These are phyloP conservation scores for Macrolepiota dolichaula DNA, from an alignment of 768 basidiomycete genomes.

Conservation along the genomic window DNA sequence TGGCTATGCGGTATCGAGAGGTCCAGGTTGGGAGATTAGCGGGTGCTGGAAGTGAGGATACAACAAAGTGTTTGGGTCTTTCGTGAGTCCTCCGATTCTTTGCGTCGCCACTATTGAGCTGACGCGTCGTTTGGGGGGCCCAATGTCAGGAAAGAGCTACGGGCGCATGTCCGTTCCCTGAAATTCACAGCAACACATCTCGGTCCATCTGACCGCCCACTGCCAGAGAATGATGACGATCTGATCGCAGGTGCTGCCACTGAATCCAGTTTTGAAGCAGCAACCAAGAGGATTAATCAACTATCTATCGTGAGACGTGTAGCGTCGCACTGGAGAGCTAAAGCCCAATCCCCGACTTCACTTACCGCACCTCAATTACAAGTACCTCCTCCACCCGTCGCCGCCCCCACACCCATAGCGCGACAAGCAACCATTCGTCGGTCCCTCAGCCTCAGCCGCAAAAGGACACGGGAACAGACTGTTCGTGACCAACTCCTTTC, in stretches of 20 bases:
- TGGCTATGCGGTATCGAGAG: slow-evolving; percentile 4
- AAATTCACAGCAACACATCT: not conserved
- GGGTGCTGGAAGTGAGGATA: not conserved
- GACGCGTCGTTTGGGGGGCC: not conserved
- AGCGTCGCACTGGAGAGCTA: slow-evolving; percentile 1
- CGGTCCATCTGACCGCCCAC: not conserved
- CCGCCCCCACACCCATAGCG: not conserved
- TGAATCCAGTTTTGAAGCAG: not conserved
- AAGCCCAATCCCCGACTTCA: not conserved
- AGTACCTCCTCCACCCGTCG: not conserved
- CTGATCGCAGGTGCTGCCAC: too few species aligned
- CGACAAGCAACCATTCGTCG: not conserved
- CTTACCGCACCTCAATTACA: slow-evolving; percentile 2
- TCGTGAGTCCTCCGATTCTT: not conserved
- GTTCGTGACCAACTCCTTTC: not conserved
- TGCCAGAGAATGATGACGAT: not conserved
- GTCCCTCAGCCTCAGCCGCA: not conserved
- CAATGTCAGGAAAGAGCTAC: not conserved
- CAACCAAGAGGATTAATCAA: not conserved
- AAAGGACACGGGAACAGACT: not conserved
- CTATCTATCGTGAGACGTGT: not conserved
- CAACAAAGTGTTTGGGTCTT: not conserved
- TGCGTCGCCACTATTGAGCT: not conserved
- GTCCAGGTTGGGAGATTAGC: not conserved
- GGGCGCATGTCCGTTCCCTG: not conserved